Conservation (phyloP, 2,329 filamentous ascomycete species). For the Fusarium paranaense region DNA sequence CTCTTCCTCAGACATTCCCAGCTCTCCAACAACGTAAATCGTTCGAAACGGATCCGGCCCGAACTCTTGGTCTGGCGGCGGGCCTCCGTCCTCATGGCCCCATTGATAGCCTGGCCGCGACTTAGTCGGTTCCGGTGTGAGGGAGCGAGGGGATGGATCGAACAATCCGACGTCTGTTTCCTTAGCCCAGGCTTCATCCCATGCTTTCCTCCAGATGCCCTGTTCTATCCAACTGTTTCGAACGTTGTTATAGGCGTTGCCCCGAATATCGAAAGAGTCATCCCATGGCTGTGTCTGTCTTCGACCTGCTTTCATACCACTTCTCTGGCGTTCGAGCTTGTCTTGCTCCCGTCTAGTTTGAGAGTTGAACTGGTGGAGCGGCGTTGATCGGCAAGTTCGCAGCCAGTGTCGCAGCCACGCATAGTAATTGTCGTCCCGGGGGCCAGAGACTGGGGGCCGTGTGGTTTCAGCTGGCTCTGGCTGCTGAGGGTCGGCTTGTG, state of each 20-base stretch:
- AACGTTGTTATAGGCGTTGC: conserved; percentile 20
- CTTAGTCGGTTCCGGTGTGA: background rate
- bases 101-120: background rate
- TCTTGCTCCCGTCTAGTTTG: background rate
- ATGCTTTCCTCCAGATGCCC: conserved; percentile 20
- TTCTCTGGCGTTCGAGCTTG: background rate
- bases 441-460: background rate
- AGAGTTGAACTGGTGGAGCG: background rate
- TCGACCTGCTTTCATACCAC: background rate
- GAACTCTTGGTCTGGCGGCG: background rate
- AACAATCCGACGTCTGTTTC: background rate
- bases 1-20: no score
- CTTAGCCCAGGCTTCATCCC: conserved; percentile 8
- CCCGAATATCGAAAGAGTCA: background rate
- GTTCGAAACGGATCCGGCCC: background rate
- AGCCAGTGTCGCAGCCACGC: background rate
- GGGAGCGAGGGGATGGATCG: background rate
- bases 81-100: conserved; percentile 3
- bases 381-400: background rate
- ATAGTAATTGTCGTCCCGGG: background rate
- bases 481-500: background rate
- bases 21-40: no score
- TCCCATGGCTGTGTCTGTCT: conserved; percentile 24
- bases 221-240: conserved; percentile 21
- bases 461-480: conserved; percentile 4